Evolutionary conservation across 352 stramenopile species (phyloP), one percentile per base, ranked within the genome.

Genomic region (Phytophthora rubi): DNA sequence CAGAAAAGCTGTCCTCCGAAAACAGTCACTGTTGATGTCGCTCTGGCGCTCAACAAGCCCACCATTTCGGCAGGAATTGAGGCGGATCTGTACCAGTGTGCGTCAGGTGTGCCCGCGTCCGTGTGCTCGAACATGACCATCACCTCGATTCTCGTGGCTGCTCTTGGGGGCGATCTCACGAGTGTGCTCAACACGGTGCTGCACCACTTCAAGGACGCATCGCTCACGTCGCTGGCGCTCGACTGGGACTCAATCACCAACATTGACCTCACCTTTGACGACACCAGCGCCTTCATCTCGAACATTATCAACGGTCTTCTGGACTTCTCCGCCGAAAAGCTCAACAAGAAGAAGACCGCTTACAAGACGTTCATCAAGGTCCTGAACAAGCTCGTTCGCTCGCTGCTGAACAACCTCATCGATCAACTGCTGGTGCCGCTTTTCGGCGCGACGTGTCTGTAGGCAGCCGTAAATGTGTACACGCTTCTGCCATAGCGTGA

Each of bases 341-440:
- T 89, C 58, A 90, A 90, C 75, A 87, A 90, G 73, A 90, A 88
- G 80, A 80, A 79, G 42, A 65, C 76, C 44, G 53, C 78, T 13
- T 89, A 88, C 75, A 82, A 84, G n/a, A 79, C 67, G 48, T 73
- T 84, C 53, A 79, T 81, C 51, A 57, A 71, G 45, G 66, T 84
- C 15, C 62, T 77, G 18, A 54, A 86, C 65, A 79, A 74, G 60
- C 60, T 89, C 13, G 48, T 71, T 37, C 82, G 76, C 28, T 86
- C 80, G 55, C 61, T 87, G 3, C 32, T 88, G 57, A 90, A 90
- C 75, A 77, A 83, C 54, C 6, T 88, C 23, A 73, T 89, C 39
- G 53, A 71, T 3, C 64, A 75, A 13, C 64, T 77, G 32, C 69
- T 90, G 53, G 71, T 69, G 26, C 70, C 75, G 21, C 49, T 73